A percentile compares a stretch with the other conserved stretches of the same genome.
Conservation (phyloP, 768 basidiomycete species). For the Saitozyma podzolica region DNA sequence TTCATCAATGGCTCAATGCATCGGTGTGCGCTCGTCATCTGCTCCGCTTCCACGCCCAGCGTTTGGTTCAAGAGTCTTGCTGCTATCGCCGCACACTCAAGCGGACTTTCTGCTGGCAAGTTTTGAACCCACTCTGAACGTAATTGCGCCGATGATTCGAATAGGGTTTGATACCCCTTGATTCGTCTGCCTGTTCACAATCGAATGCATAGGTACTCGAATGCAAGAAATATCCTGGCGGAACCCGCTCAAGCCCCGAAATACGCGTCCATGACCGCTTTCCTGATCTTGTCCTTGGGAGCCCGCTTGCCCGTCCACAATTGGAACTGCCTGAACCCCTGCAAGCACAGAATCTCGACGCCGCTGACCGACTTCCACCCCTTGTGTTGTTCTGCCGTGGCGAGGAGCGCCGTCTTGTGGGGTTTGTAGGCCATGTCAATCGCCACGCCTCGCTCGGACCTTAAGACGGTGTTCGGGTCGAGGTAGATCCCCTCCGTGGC, state of each 20-base stretch:
- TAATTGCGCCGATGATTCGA: no score
- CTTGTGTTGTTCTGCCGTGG: constrained; percentile 58
- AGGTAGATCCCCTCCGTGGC: constrained; percentile 35
- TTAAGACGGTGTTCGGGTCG: constrained; percentile 60
- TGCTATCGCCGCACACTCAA: no score
- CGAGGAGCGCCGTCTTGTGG: constrained; percentile 74
- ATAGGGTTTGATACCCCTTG: no score
- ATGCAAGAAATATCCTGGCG: neutral
- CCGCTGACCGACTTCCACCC: constrained; percentile 46
- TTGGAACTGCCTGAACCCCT: constrained; percentile 49
- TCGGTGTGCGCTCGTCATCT: no score
- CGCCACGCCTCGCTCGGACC: constrained; percentile 69
- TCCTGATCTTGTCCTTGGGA: constrained; percentile 40
- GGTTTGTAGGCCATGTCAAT: constrained; percentile 96
- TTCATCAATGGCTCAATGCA: no score
- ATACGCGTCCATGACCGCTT: constrained; percentile 45
- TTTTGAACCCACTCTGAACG: no score
- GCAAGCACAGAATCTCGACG: constrained; percentile 49
- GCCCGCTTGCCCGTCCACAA: constrained; percentile 48
- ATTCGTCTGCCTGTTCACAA: no score
- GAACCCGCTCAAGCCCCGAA: constrained; percentile 4
- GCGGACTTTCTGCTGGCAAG: no score
- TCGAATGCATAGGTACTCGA: neutral
- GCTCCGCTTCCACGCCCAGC: no score
- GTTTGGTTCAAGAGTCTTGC: no score